Percentiles rank a stretch among this genome's conserved stretches.
Evolutionary conservation across 2,329 filamentous ascomycete genomes (phyloP).

Genomic region (Talaromyces atroroseus): DNA sequence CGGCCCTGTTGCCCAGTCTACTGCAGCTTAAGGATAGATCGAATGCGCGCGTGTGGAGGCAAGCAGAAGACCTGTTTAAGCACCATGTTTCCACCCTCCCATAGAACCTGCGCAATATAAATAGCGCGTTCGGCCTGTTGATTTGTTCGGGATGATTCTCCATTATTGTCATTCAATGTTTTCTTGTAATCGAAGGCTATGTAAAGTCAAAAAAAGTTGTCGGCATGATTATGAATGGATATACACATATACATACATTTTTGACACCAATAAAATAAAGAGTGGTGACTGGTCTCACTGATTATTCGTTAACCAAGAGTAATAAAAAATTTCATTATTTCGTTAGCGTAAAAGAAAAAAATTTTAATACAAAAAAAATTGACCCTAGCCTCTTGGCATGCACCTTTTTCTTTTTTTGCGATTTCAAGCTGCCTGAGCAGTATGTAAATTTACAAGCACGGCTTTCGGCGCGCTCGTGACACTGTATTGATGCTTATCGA

Average conservation of each 20-base stretch:
- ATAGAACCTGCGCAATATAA: conserved; percentile 19
- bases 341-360: no score
- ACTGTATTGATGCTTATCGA: conserved; percentile 2
- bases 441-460: conserved; percentile 3
- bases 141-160: no score
- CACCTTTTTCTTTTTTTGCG: no score
- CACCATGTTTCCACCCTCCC: conserved; percentile 72
- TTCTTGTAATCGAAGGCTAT: background rate
- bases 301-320: background rate
- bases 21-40: conserved; percentile 70
- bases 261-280: background rate
- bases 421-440: background rate
- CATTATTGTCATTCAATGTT: no score
- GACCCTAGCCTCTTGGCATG: no score
- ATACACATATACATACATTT: background rate
- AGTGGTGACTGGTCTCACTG: background rate
- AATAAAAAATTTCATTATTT: background rate
- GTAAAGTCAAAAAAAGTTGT: background rate
- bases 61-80: conserved; percentile 77
- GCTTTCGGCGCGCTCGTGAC: conserved; percentile 4
- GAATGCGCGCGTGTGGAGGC: conserved; percentile 69
- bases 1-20: conserved; percentile 70
- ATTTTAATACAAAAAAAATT: no score
- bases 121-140: no score
- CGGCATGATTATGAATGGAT: background rate